phyloP scores from a whole-genome alignment of 345 rosid genomes.

The Citrus glauca region DNA sequence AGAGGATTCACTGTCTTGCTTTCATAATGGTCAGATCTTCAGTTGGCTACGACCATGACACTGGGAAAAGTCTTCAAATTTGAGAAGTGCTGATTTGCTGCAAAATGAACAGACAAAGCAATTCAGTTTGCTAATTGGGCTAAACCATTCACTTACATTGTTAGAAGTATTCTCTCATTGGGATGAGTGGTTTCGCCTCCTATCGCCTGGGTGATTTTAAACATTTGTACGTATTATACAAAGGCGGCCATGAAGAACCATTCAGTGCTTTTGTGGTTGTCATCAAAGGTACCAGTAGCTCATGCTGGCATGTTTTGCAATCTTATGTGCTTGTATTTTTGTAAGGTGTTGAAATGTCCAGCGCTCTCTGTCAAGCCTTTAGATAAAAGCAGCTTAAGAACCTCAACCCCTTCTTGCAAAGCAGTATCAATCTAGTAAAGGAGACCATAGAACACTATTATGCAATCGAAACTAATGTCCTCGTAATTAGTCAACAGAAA shows the following conservation, averaged over 20 bases:
- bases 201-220: not conserved
- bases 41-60: not conserved
- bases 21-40: not conserved
- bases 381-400: slow-evolving; percentile 57
- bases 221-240: not conserved
- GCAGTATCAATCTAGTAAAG: slow-evolving; percentile 62
- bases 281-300: not conserved
- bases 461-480: not conserved
- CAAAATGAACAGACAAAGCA: not conserved
- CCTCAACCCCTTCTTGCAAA: slow-evolving; percentile 65
- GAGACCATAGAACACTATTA: not conserved
- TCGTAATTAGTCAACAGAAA: not conserved
- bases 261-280: not conserved
- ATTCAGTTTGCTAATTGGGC: not conserved
- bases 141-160: not conserved
- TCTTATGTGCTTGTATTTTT: slow-evolving; percentile 79
- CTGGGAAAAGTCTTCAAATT: not conserved
- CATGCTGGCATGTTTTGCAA: slow-evolving; percentile 49
- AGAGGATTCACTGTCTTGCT: not conserved
- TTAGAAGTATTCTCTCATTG: not conserved
- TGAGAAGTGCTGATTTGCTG: not conserved
- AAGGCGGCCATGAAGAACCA: not conserved
- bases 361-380: slow-evolving; percentile 72
- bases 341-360: slow-evolving; percentile 63
- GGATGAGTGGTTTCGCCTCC: not conserved